Base-by-base conservation (phyloP, 2,329 filamentous ascomycete species). In the Botrytis galanthina region DNA sequence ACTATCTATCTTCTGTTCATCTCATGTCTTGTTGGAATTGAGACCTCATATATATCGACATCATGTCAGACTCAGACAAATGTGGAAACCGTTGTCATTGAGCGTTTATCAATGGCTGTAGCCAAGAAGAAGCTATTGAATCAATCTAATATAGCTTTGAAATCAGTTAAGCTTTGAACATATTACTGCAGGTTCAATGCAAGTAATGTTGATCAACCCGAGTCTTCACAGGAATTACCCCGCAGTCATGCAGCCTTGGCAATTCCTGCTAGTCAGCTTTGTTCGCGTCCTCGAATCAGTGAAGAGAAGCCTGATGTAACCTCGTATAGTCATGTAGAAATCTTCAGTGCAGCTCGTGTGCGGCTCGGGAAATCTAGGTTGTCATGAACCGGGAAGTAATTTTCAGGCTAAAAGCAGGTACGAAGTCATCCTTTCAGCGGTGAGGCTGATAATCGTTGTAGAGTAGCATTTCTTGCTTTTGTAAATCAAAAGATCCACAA, bases 51-150 rank as follows among this genome's bases (percentile, higher is more conserved):
- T 68, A 57, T 57, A 57, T 37, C 18, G 29, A 42, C 26, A 42
- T 32, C 18, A 57, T 57, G 20, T 54, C 66, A 42, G 66, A 57
- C 26, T 42, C 37, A 16, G 9, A 4, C 10, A 44, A 14, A 68
- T 54, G 20, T 37, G 20, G 35, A 51, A 67, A 54, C 46, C 35
- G 46, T 39, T 32, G 29, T 29, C 32, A n/a, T 29, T 42, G 32
- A 68, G 8, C 26, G n/a, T 57, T 42, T 6, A 26, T 32, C 16
- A 32, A 68, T 26, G 35, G 66, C 18, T 68, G 48, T 26, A 10
- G 66, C 66, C 66, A 68, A 68, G 66, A 68, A 22, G 5, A 42
- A 42, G 29, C 39, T 68, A 42, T 68, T 68, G 48, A 68, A 68
- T 32, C 35, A 42, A 14, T 67, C 35, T 35, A 37, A 29, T 42